Base-by-base conservation (phyloP, 768 basidiomycete genomes). In the Tulasnella sp. region DNA sequence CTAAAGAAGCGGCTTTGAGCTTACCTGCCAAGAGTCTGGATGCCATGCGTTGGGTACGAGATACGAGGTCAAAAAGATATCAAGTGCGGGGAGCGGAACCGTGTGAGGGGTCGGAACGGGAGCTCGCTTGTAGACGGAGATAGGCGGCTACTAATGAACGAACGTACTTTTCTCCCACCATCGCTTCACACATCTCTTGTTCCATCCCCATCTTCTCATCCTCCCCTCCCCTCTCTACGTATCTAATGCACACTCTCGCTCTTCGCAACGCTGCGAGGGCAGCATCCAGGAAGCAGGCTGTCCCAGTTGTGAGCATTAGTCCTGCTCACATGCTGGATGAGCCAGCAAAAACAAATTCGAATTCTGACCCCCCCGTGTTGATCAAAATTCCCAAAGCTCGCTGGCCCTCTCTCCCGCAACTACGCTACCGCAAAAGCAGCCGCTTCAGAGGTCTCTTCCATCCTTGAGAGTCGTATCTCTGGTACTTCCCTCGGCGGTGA, bases 381-480 rank as follows among this genome's bases (percentile, higher is more conserved):
- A 49, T 59, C 48, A 49, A 59, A 48, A 49, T 53, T 62, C 49
- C 27, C 27, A 46, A 17, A 62, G 62, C 60, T 61, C 62, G 62
- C 62, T 42, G 49, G 59, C 49, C 30, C 60, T 17, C 49, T 63
- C 38, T 49, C 83, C 70, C 89, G 94, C 70, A 78, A 86, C 63
- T 99, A 99, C 78, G 96, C 96, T 67, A 92, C 94, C 67, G 93
- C 93, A 68, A 99, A 99, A 78, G 84, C 96, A 74, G 96, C 92
- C 71, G 96, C 94, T 66, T 94, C 93, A 68, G 96, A 99, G 82
- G 96, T 99, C 66, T 94, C 96, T 46, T 92, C 92, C 68, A 97
- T 99, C 77, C 84, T 99, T 70, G 96, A 99, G 81, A 87, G 87
- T 69, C 90, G 96, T 72, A 99, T 99, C 73, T 82, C 93, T 65